Base-by-base conservation (phyloP, 441 rosid genomes). In the Gossypium lobatum region DNA sequence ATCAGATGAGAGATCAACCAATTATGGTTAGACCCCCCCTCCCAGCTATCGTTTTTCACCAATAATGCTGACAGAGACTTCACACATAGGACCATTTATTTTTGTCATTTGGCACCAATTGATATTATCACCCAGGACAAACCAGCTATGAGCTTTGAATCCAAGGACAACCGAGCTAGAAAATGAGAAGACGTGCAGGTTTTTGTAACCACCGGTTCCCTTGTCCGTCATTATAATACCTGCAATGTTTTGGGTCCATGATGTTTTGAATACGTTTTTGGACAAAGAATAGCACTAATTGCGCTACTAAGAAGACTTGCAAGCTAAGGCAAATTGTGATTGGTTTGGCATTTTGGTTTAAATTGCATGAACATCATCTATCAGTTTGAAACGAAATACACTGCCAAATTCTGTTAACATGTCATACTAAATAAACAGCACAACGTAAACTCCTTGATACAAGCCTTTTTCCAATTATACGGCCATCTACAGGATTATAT, bases 121-220 rank as follows among this genome's bases (percentile, higher is more conserved):
- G 72, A 26, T 16, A 16, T 66, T 16, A 48, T 3, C 58, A 25
- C 74, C 39, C 18, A 67, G n/a, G 74, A 68, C 61, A 53, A 52
- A 59, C 72, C 61, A 52, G 46, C 72, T 4, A 52, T 52, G 48
- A 13, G 46, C 11, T 5, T 14, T 64, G 80, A 72, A 34, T 39
- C 74, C 26, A 37, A 73, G 23, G 77, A 68, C 61, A 53, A 59
- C 72, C 61, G 6, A 69, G 72, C 54, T 46, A 28, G 61, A 69
- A 69, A 69, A 53, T 53, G 64, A 70, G 53, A 34, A 34, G 73
- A 70, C 64, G 64, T 77, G 72, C 72, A 69, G 72, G 48, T 17
- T 53, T 60, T 59, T 3, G 13, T 23, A 4, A 6, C 31, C 73
- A 59, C 70, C 11, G 31, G 46, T 57, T 23, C 48, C 59, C 57